Conservation (phyloP, 176 grass and related monocot species). For the Triticum timopheevii region DNA sequence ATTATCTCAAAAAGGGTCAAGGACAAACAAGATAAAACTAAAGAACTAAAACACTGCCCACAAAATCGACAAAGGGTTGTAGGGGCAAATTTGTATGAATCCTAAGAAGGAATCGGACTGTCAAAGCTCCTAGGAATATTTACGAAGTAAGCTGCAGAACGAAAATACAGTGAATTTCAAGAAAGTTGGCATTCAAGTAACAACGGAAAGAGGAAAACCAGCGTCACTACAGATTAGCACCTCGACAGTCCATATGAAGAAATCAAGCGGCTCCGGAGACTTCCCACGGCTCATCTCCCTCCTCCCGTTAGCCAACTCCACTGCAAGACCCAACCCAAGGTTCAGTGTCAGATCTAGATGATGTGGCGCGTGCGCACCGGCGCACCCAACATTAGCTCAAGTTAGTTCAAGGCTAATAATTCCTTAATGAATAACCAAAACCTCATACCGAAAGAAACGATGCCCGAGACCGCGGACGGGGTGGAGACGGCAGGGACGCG, state of each 20-base stretch:
- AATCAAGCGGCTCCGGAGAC: conserved; percentile 63
- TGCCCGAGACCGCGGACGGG: neutral
- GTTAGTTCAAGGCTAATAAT: neutral
- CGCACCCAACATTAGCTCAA: neutral
- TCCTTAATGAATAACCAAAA: neutral
- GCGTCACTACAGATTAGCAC: conserved; percentile 7
- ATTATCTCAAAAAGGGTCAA: neutral
- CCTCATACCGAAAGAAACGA: neutral
- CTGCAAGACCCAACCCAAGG: conserved; percentile 3
- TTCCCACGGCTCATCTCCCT: conserved; percentile 52
- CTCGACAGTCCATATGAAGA: conserved; percentile 83
- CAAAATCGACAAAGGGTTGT: neutral
- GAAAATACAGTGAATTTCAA: neutral
- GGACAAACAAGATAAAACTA: neutral
- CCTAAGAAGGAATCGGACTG: neutral
- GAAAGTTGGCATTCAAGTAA: neutral
- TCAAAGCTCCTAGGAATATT: neutral
- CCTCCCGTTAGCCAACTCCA: conserved; percentile 24
- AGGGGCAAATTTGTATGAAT: neutral
- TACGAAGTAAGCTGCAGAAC: neutral
- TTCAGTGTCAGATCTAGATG: conserved; percentile 9
- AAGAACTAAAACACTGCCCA: neutral
- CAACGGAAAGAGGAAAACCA: neutral
- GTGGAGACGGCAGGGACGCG: neutral
- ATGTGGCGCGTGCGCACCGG: neutral